These are phyloP conservation scores for Xanthoceras sorbifolium DNA, from an alignment of 345 rosid genomes.

Conservation along the genomic window DNA sequence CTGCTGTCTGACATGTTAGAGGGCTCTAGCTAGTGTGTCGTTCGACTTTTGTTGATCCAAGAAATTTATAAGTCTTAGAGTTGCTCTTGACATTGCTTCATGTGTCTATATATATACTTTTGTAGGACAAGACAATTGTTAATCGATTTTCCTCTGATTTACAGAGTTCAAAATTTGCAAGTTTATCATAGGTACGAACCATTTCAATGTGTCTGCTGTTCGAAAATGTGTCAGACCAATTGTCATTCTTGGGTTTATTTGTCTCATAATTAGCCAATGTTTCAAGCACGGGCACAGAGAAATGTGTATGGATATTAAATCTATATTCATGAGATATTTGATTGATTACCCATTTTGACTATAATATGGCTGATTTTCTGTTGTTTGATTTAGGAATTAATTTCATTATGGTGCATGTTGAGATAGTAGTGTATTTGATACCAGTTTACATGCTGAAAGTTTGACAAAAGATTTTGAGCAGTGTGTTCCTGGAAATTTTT, in stretches of 20 bases:
- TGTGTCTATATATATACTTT: background rate
- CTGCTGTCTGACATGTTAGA: background rate
- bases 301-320: background rate
- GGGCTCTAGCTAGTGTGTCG: background rate
- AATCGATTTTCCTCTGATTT: background rate
- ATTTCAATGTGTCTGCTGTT: background rate
- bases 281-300: background rate
- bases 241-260: background rate
- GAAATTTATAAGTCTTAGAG: background rate
- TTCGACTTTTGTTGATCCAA: too few relatives aligned
- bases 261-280: background rate
- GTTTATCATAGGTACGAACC: background rate
- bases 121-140: background rate
- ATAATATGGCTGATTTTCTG: background rate
- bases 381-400: background rate
- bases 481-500: background rate
- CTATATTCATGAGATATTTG: background rate
- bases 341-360: background rate
- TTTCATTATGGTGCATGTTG: conserved; percentile 1
- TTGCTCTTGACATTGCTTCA: background rate
- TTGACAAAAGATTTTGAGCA: background rate
- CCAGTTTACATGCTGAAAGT: background rate
- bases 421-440: background rate
- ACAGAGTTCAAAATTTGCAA: background rate
- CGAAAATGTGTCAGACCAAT: background rate